A percentile compares a stretch with the other conserved stretches of the same genome.
These are phyloP conservation scores for Penicillium dipodomyicola DNA, from an alignment of 495 filamentous ascomycete species.

Conservation along the genomic window DNA sequence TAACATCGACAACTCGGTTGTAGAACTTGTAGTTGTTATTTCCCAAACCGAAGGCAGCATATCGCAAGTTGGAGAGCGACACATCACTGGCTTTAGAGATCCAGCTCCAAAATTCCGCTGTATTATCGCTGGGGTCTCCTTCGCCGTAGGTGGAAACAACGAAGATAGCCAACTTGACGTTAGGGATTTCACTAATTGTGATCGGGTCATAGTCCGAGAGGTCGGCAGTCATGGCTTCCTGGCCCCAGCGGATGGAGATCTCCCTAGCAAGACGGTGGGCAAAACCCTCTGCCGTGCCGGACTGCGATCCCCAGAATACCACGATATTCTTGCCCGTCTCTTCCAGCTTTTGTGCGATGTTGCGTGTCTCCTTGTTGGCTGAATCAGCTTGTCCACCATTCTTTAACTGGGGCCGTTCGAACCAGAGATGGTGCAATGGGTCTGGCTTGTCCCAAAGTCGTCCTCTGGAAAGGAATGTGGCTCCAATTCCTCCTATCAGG, in stretches of 20 bases:
- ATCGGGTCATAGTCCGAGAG: conserved; percentile 50
- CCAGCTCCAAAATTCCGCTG: conserved; percentile 47
- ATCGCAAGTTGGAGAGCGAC: conserved; percentile 37
- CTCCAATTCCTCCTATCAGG: conserved; percentile 26
- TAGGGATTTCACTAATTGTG: conserved; percentile 37
- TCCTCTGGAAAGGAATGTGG: conserved; percentile 32
- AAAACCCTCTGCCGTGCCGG: conserved; percentile 52
- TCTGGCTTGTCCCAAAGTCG: conserved; percentile 38
- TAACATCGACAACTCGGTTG: conserved; percentile 46
- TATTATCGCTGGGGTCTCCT: conserved; percentile 55
- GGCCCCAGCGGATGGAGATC: conserved; percentile 41
- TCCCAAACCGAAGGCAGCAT: conserved; percentile 47
- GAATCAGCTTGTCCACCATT: conserved; percentile 18
- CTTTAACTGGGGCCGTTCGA: conserved; percentile 38
- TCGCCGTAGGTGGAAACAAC: conserved; percentile 55
- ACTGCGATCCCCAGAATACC: conserved; percentile 57
- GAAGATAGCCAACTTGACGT: conserved; percentile 47
- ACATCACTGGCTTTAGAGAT: conserved; percentile 29
- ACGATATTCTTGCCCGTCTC: conserved; percentile 41
- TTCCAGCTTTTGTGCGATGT: conserved; percentile 37
- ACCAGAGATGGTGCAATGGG: conserved; percentile 30
- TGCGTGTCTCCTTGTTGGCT: conserved; percentile 31
- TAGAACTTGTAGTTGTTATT: conserved; percentile 55
- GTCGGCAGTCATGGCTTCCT: conserved; percentile 46
- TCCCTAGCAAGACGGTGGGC: conserved; percentile 48